Conservation (phyloP, 225 moss, liverwort and hornwort genomes). For the Sphagnum contortum region DNA sequence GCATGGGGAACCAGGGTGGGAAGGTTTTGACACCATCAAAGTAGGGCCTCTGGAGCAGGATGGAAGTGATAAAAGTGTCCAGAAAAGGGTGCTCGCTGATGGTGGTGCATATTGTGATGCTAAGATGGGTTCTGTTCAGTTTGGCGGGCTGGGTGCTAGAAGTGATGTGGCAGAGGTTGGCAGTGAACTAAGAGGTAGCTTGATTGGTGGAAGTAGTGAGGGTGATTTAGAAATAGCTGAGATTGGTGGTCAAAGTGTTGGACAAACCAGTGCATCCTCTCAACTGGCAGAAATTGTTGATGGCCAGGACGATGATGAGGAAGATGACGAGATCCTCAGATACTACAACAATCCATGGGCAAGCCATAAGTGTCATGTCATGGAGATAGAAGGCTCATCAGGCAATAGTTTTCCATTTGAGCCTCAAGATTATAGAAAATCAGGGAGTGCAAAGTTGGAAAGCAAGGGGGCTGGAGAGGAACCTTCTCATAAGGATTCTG, state of each 20-base stretch:
- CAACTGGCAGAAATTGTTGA: conserved; percentile 37
- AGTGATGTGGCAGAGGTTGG: conserved; percentile 83
- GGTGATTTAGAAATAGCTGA: conserved; percentile 50
- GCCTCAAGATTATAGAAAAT: conserved; percentile 36
- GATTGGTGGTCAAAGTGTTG: conserved; percentile 29
- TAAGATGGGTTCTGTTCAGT: conserved; percentile 50
- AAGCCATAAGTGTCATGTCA: conserved; percentile 70
- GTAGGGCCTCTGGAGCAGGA: conserved; percentile 22
- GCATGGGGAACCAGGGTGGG: conserved; percentile 66
- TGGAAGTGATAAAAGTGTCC: conserved; percentile 44
- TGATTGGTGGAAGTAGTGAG: conserved; percentile 78
- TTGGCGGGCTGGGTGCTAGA: conserved; percentile 74
- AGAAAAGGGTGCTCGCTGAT: conserved; percentile 46
- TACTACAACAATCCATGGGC: conserved; percentile 90
- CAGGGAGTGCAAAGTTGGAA: conserved; percentile 28
- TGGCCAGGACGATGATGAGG: conserved; percentile 63
- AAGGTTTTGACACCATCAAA: conserved; percentile 58
- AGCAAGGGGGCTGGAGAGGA: conserved; percentile 49
- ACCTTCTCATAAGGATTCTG: conserved; percentile 53
- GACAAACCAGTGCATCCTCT: conserved; percentile 32
- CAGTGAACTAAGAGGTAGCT: conserved; percentile 69
- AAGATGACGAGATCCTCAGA: conserved; percentile 80
- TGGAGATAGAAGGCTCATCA: conserved; percentile 57
- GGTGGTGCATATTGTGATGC: conserved; percentile 24
- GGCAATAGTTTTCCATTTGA: conserved; percentile 25